Base-by-base conservation (phyloP, 78 protist species). In the Protostelium mycophagum region DNA sequence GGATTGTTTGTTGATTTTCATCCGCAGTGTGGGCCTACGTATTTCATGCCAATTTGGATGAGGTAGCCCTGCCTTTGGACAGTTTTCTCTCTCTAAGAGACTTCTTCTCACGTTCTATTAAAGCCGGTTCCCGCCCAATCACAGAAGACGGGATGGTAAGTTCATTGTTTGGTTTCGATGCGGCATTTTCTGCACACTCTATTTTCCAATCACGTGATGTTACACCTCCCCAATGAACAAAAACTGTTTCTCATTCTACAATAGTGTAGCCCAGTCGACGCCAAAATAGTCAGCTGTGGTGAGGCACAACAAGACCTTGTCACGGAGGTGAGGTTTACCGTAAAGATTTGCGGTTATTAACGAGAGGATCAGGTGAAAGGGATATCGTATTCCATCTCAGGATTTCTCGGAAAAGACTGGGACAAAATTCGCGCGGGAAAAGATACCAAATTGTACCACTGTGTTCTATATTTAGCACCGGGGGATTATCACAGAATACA, bases 401-500 rank as follows among this genome's bases (percentile, higher is more conserved):
- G 89, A 29, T 92, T 96, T 84, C 84, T 96, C 1, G 95, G 96
- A 28, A 86, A 90, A 63, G 91, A 91, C 85, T 87, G 94, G 87
- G 83, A 35, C 38, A 51, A 93, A 0, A 86, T 89, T 9, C 63
- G 87, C 37, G 35, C 83, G 83, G 89, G 88, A 38, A 36, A 63
- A 63, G 63, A 87, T 28, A 90, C 85, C 1, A 94, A 96, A 85
- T 85, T 93, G 34, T 95, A 85, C 36, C 96, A 94, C 88, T 86
- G 89, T 51, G 94, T 96, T 38, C 85, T 96, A 28, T 96, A 94
- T 83, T 87, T 96, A 36, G 85, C 93, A 0, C 98, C 98, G 0
- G 97, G 98, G n/a, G 96, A 96, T 83, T 96, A 96, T 85, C 98
- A 96, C 84, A 37, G 96, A 31, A 89, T 94, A 38, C 98, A 96